phyloP scores from a whole-genome alignment of 805 yeast genomes.

The Lipomyces sp. region DNA sequence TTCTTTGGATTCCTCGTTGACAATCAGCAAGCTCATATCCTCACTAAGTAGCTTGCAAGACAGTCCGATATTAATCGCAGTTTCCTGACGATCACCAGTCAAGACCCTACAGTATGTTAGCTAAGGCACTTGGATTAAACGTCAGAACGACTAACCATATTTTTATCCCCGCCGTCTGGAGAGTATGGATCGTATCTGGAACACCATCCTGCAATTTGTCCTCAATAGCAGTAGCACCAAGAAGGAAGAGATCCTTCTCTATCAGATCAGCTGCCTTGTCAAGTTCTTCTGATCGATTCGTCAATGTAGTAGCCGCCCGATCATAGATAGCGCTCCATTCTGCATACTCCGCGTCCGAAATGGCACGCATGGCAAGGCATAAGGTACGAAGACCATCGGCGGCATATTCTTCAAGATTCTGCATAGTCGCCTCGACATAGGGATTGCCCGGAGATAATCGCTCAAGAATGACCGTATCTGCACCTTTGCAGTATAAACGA shows the following conservation, averaged over 20 bases:
- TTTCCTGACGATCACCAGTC: constrained; percentile 98
- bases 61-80: constrained; percentile 98
- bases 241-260: constrained; percentile 74
- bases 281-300: constrained; percentile 71
- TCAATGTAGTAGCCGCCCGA: constrained; percentile 81
- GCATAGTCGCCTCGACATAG: constrained; percentile 79
- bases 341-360: constrained; percentile 76
- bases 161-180: constrained; percentile 96
- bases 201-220: constrained; percentile 98
- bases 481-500: constrained; percentile 91
- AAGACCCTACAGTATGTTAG: constrained; percentile 54
- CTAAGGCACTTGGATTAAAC: not conserved
- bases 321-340: constrained; percentile 71
- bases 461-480: constrained; percentile 93
- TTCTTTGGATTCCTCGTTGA: constrained; percentile 81
- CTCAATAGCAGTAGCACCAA: constrained; percentile 98
- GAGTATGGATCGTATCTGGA: constrained; percentile 93
- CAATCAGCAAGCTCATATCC: constrained; percentile 90
- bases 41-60: constrained; percentile 92
- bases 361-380: constrained; percentile 84
- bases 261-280: constrained; percentile 90
- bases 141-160: constrained; percentile 61
- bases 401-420: constrained; percentile 95
- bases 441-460: constrained; percentile 71
- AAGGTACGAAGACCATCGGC: constrained; percentile 93